A percentile compares a stretch with the other conserved stretches of the same genome.
phyloP scores from a whole-genome alignment of 495 filamentous ascomycete species.

The Rusavskia elegans region DNA sequence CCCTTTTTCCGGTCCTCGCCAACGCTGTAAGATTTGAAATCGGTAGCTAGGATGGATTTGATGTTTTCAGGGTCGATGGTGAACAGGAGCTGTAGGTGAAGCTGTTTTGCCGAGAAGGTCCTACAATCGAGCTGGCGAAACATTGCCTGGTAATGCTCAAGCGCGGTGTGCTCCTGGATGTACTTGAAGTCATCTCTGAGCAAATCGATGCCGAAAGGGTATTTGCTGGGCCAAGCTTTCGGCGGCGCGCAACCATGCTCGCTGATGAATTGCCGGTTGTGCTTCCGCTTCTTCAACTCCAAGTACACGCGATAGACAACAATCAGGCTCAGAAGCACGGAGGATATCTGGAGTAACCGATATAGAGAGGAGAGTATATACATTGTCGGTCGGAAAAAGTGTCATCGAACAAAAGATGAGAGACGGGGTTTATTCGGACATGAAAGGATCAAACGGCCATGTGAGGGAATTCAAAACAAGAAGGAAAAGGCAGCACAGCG shows the following conservation, averaged over 20 bases:
- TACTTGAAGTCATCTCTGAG: conserved; percentile 16
- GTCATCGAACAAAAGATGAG: no score
- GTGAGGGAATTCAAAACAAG: no score
- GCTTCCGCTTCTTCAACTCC: neutral
- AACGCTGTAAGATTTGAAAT: conserved; percentile 45
- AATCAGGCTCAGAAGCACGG: neutral
- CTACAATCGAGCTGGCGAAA: conserved; percentile 13
- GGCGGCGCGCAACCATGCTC: conserved; percentile 8
- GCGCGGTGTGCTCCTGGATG: conserved; percentile 17
- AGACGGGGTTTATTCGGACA: no score
- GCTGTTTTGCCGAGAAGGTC: conserved; percentile 9
- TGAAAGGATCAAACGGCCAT: no score
- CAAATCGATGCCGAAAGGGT: conserved; percentile 12
- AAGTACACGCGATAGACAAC: neutral
- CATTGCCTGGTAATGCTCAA: conserved; percentile 14
- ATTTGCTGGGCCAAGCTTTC: neutral
- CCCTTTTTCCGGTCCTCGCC: conserved; percentile 27
- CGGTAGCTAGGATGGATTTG: conserved; percentile 41
- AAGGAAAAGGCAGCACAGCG: no score
- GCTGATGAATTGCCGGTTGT: conserved; percentile 4
- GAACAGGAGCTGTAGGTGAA: conserved; percentile 21
- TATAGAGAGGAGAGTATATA: neutral
- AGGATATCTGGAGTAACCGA: neutral
- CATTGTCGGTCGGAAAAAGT: neutral
- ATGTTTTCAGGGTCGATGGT: conserved; percentile 49